Percentiles rank a stretch among this genome's conserved stretches.
phyloP scores from a whole-genome alignment of 768 basidiomycete species.

The Tubosaeta sp. region DNA sequence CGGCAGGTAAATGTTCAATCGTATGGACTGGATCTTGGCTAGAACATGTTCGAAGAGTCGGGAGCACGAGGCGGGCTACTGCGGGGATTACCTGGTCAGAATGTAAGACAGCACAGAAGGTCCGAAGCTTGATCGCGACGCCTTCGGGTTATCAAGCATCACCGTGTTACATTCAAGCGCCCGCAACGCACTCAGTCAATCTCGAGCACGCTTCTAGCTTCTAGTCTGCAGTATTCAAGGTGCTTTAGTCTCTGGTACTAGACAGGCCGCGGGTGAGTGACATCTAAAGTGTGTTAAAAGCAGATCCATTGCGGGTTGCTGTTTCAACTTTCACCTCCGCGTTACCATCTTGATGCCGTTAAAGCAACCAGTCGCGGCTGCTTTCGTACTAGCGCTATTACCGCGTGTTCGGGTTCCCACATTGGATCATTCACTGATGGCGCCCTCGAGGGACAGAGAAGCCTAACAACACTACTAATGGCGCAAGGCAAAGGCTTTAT shows the following conservation, averaged over 20 bases:
- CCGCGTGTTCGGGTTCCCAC: constrained; percentile 19
- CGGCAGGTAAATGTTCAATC: background rate
- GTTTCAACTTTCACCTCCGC: constrained; percentile 13
- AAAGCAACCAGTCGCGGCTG: constrained; percentile 12
- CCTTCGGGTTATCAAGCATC: constrained; percentile 12
- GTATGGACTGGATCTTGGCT: background rate
- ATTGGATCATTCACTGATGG: background rate
- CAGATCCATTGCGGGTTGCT: constrained; percentile 1
- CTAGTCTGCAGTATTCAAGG: background rate
- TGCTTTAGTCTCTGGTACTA: background rate
- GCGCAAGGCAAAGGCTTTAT: constrained; percentile 9
- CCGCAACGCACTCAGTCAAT: background rate
- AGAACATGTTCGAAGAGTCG: background rate
- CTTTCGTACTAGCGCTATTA: constrained; percentile 1
- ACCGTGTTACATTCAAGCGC: background rate
- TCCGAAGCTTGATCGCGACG: constrained; percentile 13
- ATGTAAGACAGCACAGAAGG: constrained; percentile 16
- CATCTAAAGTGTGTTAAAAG: background rate
- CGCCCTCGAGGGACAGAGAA: constrained; percentile 15
- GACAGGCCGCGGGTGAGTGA: background rate
- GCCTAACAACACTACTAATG: background rate
- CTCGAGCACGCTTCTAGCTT: background rate
- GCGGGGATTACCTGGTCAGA: constrained; percentile 18
- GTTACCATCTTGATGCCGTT: constrained; percentile 13
- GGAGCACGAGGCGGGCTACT: background rate